Percentiles rank a stretch among this genome's conserved stretches.
phyloP scores from a whole-genome alignment of 179 eudicot species.

The Carnegiea gigantea region DNA sequence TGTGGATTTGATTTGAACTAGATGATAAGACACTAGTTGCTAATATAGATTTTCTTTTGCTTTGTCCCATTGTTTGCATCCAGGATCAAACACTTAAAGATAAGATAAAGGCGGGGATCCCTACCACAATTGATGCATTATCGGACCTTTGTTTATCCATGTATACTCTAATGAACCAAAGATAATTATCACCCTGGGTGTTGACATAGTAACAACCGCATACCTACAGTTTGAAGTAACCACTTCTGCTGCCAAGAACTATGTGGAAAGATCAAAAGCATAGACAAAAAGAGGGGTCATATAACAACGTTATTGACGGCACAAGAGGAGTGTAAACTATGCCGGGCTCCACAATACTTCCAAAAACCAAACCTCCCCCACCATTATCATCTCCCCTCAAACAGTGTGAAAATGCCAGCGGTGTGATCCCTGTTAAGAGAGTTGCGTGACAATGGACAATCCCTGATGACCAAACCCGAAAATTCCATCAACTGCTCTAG shows the following conservation, averaged over 20 bases:
- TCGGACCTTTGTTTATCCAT: not conserved
- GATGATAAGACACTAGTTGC: not conserved
- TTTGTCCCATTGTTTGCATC: not conserved
- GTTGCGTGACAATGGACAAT: slow-evolving; percentile 78
- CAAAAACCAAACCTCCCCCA: slow-evolving; percentile 91
- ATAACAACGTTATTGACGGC: slow-evolving; percentile 32
- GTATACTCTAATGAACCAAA: not conserved
- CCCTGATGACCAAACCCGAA: slow-evolving; percentile 97
- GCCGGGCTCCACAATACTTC: slow-evolving; percentile 84
- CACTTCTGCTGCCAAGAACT: no score
- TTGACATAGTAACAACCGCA: no score
- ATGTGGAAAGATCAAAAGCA: no score
- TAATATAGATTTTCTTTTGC: not conserved
- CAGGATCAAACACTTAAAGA: not conserved
- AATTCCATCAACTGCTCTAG: slow-evolving; percentile 92
- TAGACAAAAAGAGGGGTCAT: not conserved
- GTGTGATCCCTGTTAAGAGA: slow-evolving; percentile 75
- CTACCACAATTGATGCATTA: not conserved
- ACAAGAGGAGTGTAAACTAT: slow-evolving; percentile 93
- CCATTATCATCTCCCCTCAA: slow-evolving; percentile 68
- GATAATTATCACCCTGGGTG: no score
- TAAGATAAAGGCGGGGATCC: not conserved
- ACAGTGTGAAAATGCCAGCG: slow-evolving; percentile 87
- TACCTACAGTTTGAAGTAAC: no score
- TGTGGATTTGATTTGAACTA: no score